Evolutionary conservation across 2,329 filamentous ascomycete species (phyloP).

Genomic region (Aspergillus bombycis): DNA sequence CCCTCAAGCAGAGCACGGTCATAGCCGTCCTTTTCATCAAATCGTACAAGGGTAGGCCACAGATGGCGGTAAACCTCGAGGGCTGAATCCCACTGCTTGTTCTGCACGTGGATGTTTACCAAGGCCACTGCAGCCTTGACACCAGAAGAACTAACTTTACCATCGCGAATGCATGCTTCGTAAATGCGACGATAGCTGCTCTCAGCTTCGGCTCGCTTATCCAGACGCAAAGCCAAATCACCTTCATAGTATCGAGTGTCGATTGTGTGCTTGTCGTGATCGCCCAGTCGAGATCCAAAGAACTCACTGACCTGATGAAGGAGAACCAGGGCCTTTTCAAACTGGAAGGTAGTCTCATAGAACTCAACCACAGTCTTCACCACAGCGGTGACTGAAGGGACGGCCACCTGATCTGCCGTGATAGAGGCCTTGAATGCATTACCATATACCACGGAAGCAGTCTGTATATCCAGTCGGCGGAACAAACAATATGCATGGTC

Average conservation of each 20-base stretch:
- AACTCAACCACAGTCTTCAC: slow-evolving; percentile 42
- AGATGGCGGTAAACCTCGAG: slow-evolving; percentile 50
- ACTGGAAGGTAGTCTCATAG: slow-evolving; percentile 42
- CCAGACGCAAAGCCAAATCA: slow-evolving; percentile 50
- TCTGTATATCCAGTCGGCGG: slow-evolving; percentile 34
- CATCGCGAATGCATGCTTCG: slow-evolving; percentile 34
- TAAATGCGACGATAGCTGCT: slow-evolving; percentile 53
- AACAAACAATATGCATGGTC: slow-evolving; percentile 39
- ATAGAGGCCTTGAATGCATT: slow-evolving; percentile 39
- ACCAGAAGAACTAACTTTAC: slow-evolving; percentile 41
- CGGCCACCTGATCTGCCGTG: slow-evolving; percentile 34
- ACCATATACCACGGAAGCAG: slow-evolving; percentile 35
- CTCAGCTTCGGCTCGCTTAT: slow-evolving; percentile 33
- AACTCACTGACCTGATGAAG: slow-evolving; percentile 38
- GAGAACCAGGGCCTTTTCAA: slow-evolving; percentile 34
- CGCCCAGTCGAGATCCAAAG: slow-evolving; percentile 33
- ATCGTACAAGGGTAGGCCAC: slow-evolving; percentile 52
- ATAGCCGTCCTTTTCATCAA: slow-evolving; percentile 45
- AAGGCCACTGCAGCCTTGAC: slow-evolving; percentile 53
- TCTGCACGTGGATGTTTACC: slow-evolving; percentile 49
- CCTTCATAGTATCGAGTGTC: slow-evolving; percentile 53
- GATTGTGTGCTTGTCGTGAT: slow-evolving; percentile 49
- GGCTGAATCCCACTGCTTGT: slow-evolving; percentile 50
- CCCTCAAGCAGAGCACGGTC: slow-evolving; percentile 41
- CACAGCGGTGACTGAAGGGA: slow-evolving; percentile 34